Conservation (phyloP, 2,329 filamentous ascomycete genomes). For the Ceratocystis colombiana region DNA sequence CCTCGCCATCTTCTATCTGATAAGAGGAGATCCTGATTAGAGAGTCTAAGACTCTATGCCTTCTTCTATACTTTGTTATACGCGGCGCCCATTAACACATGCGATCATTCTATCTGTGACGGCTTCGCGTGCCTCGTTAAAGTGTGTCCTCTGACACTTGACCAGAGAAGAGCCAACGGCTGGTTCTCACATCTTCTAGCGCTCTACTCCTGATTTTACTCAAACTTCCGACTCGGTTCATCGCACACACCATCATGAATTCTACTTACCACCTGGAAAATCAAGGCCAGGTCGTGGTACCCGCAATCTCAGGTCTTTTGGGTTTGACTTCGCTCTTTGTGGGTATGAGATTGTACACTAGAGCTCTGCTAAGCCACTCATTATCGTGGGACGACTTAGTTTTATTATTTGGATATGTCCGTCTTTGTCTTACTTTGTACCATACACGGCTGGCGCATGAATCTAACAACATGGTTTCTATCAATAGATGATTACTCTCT, state of each 20-base stretch:
- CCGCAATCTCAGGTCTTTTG: conserved; percentile 14
- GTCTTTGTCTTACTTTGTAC: background rate
- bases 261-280: conserved; percentile 5
- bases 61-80: too few species aligned
- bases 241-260: background rate
- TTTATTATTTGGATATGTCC: conserved; percentile 18
- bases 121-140: too few species aligned
- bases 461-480: background rate
- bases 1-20: too few species aligned
- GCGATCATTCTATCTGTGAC: too few species aligned
- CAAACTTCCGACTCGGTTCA: background rate
- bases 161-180: too few species aligned
- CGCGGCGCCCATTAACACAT: too few species aligned
- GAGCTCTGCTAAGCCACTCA: conserved; percentile 18
- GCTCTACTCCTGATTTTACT: background rate
- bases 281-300: conserved; percentile 17
- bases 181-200: background rate
- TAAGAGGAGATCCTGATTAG: too few species aligned
- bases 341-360: conserved; percentile 23
- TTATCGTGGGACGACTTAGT: conserved; percentile 21
- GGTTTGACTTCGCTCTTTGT: conserved; percentile 17
- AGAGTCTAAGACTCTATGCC: too few species aligned
- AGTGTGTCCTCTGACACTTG: too few species aligned
- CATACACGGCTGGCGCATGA: background rate
- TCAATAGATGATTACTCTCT: conserved; percentile 17